Evolutionary conservation across 345 rosid species (phyloP), one percentile per base, ranked within the genome.

Genomic region (Microcos paniculata): DNA sequence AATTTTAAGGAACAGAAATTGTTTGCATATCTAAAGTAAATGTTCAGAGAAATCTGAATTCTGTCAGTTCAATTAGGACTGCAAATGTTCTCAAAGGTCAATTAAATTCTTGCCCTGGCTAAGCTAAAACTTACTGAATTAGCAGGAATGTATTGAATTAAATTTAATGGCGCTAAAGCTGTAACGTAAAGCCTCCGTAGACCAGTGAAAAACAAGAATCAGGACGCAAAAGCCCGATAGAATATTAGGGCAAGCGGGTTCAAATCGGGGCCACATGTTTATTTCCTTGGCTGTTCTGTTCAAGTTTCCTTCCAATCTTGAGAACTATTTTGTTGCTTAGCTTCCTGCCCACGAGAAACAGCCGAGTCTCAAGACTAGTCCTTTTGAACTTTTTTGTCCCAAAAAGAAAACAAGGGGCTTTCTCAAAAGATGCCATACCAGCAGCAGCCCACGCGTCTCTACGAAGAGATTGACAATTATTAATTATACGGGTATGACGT

Each of bases 321-420:
- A 65, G 12, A 43, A 23, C 35, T 52, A 70, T 31, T 51, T 70
- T 70, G 62, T 70, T 70, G 48, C 45, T 33, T 70, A 43, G 63
- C 31, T 57, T 21, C 45, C 45, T 19, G 45, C 2, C 19, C 74
- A 38, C 51, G 63, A 53, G 74, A 53, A 70, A 11, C 7, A 70
- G n/a, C 23, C 19, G 8, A 51, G 19, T 14, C n/a, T 23, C 7
- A 18, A 42, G 8, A 11, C 5, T 28, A n/a, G 48, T 40, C 31
- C 4, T 64, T 55, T 53, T 21, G 6, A 55, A 35, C 63, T 53
- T 55, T 33, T 38, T 28, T 11, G 9, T 7, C 4, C 40, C 8
- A 35, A 9, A 19, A 52, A 70, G 7, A 68, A 46, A 46, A 18
- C 14, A 31, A 2, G 10, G 19, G n/a, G 23, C 9, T 68, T 26